phyloP scores from a whole-genome alignment of 805 yeast species.

The Saccharomycopsis capsularis region DNA sequence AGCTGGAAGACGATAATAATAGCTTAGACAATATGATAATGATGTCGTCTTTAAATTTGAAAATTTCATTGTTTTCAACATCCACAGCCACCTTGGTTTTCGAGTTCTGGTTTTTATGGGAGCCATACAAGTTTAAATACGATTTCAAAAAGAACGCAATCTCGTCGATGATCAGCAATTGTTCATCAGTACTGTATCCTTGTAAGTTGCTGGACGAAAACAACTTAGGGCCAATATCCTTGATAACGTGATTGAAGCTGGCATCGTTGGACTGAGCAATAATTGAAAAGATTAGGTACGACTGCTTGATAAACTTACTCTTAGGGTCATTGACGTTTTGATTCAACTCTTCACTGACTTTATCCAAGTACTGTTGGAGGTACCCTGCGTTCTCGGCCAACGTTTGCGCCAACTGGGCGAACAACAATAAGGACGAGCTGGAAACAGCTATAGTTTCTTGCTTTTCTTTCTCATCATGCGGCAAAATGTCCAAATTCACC shows the following conservation, averaged over 20 bases:
- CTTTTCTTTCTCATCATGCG: constrained; percentile 16
- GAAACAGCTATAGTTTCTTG: constrained; percentile 1
- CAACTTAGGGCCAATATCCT: constrained; percentile 16
- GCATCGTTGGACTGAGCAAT: constrained; percentile 41
- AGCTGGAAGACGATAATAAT: constrained; percentile 55
- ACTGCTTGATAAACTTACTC: constrained; percentile 52
- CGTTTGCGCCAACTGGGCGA: constrained; percentile 38
- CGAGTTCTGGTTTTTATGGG: not conserved
- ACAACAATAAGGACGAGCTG: constrained; percentile 35
- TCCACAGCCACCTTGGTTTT: not conserved
- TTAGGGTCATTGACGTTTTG: constrained; percentile 44
- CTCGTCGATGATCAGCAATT: constrained; percentile 52
- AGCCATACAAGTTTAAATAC: constrained; percentile 38
- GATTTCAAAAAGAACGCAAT: constrained; percentile 52
- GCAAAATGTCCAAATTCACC: not conserved
- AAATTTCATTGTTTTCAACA: constrained; percentile 32
- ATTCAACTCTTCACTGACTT: constrained; percentile 44
- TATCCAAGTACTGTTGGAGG: constrained; percentile 34
- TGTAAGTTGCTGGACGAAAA: constrained; percentile 34
- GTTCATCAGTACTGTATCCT: constrained; percentile 44
- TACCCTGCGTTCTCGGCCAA: constrained; percentile 29
- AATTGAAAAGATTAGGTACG: constrained; percentile 52
- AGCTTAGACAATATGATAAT: constrained; percentile 62
- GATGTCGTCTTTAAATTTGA: constrained; percentile 55
- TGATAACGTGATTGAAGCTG: constrained; percentile 44